Base-by-base conservation (phyloP, 345 rosid genomes). In the Citrus unshiu region DNA sequence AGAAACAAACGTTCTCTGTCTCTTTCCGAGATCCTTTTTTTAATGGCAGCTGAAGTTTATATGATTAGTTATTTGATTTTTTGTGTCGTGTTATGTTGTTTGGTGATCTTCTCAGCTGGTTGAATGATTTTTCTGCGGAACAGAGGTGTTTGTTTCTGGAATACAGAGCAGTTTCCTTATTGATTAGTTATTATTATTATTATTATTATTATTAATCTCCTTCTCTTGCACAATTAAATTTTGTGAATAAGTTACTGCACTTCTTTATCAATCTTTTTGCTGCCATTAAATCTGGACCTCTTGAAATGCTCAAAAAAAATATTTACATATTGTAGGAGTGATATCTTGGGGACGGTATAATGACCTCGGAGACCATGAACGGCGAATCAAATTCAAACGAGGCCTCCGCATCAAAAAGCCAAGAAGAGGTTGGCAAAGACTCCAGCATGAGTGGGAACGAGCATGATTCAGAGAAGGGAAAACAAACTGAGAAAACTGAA, bases 401-500 rank as follows among this genome's bases (percentile, higher is more conserved):
- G 63, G 85, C 90, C 30, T 78, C 85, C 72, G 75, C 94, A 76
- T 85, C 94, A 9, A 86, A 79, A 39, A 72, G 83, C 81, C 86
- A 40, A 56, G 87, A 81, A 80, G 83, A 61, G 51, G 73, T 79
- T 39, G 84, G 65, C 64, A 81, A 78, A 59, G 77, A 74, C 43
- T 37, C 77, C 1, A 68, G 56, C 16, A 5, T 6, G 4, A 79
- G 71, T 61, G 87, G 81, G 32, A 78, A 81, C 25, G 63, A 57
- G 27, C 73, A 63, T 66, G 78, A 80, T 25, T 65, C 62, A 2
- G 81, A 63, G 34, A 84, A 88, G 84, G 74, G 59, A 51, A 86
- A 89, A 74, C 87, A 81, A n/a, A 80, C 88, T 9, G 90, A 87
- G 87, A 89, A 89, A 77, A 70, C 80, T 0, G 79, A 87, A 37